Evolutionary conservation across 129 eudicot genomes (phyloP), one percentile per base, ranked within the genome.

Genomic region (Artemisia annua): DNA sequence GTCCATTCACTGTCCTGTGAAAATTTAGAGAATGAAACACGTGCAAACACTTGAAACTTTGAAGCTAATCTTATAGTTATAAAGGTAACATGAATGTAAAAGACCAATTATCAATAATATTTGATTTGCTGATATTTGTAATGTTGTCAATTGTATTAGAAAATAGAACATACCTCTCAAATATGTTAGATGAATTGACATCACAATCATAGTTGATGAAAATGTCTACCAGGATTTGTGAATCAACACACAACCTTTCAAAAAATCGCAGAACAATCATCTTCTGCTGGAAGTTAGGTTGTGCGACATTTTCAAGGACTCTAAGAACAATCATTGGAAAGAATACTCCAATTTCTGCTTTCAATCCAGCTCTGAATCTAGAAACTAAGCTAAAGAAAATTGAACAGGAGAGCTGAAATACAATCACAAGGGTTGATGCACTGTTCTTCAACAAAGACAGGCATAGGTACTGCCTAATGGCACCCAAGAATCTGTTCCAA

Each of bases 401-500:
- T 51, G 99, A 95, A 82, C 99, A 95, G 12, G 99, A 95, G 66
- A 95, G 99, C 96, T 95, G 99, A 83, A 90, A 95, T 61, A 95
- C 89, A 78, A 95, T 86, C 97, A 90, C 83, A 64, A 88, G 97
- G 35, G 94, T 88, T 64, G 99, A 95, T 64, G 99, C 97, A 83
- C 97, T 95, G 87, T 95, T 95, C 94, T 95, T 95, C 89, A 90
- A 78, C 81, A 95, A 80, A 54, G 99, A 95, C 75, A 90, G 76
- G 72, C 99, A 95, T 83, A 95, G 70, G 80, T 95, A 95, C 83
- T 95, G 99, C 86, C 85, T 90, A 75, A 95, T 95, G 51, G 99
- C 99, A 81, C 96, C 99, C 80, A 95, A 76, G 81, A 95, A 95
- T 77, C 99, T 95, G 96, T 83, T 75, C 35, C 58, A 74, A 35